Base-by-base conservation (phyloP, 2,329 filamentous ascomycete species). In the Orbilia blumenaviensis region DNA sequence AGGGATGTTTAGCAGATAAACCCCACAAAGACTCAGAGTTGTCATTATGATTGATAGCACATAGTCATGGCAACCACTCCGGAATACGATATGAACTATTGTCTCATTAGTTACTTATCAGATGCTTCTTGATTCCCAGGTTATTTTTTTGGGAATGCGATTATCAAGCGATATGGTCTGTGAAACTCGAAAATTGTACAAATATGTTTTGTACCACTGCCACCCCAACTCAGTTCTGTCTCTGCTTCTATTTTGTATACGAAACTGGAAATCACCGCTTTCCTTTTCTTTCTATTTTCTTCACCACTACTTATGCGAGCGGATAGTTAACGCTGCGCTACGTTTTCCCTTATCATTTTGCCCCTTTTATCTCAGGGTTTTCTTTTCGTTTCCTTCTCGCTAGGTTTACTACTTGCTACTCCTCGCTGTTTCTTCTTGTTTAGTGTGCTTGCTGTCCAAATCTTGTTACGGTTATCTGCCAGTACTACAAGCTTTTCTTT, bases 1-100 rank as follows among this genome's bases (percentile, higher is more conserved):
- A 4, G 72, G 72, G 3, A 76, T 76, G 72, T 76, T 69, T 38
- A 69, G 64, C 32, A 56, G 71, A 48, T 75, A 76, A 44, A 61
- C 32, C 16, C 16, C 6, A n/a, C 16, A 12, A 23, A 14, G 23
- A 21, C 25, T 56, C 52, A 56, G 48, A 38, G 52, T 38, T 18
- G 52, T 18, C 52, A 38, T 38, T 38, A 34, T 38, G 16, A 25
- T 25, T 56, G 25, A 56, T 38, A 56, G 38, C 16, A 56, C 21
- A 25, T 32, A 36, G n/a, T 12, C 7, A 56, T 38, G 52, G 29
- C 52, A 18, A 38, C 25, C n/a, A 25, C 32, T 36, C 16, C n/a
- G 16, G 32, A 14, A 34, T 9, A 38, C 52, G 16, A 56, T 38
- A n/a, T 56, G 52, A 56, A 56, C 3, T 16, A 56, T 25, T 3